Conservation (phyloP, 1,284 basidiomycete genomes). For the Leccinum subrobustum region DNA sequence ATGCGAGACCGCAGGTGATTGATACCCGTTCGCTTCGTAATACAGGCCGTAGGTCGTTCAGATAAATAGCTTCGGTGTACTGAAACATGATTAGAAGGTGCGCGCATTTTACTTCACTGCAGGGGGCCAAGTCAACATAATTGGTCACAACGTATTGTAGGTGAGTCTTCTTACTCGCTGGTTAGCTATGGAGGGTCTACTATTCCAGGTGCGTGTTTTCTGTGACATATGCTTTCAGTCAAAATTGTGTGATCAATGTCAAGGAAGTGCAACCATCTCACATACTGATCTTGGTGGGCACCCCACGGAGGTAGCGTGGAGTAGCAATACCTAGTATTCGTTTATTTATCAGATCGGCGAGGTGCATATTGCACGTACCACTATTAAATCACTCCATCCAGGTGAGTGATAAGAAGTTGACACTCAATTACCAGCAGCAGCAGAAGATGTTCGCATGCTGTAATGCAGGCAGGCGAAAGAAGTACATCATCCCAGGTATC, state of each 20-base stretch:
- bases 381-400: neutral
- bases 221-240: neutral
- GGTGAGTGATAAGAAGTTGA: neutral
- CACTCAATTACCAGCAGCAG: neutral
- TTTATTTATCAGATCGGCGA: neutral
- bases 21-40: neutral
- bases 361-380: neutral
- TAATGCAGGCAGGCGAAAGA: slow-evolving; percentile 8
- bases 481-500: slow-evolving; percentile 1
- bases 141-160: no score
- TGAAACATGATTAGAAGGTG: neutral
- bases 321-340: neutral
- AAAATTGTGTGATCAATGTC: neutral
- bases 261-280: neutral
- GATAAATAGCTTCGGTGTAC: no score
- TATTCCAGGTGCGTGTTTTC: neutral
- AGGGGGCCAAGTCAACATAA: neutral
- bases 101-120: neutral
- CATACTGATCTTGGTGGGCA: neutral
- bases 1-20: neutral
- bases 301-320: neutral
- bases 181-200: neutral
- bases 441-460: slow-evolving; percentile 1
- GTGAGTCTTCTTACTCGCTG: neutral
- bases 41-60: neutral